Evolutionary conservation across 2,329 filamentous ascomycete genomes (phyloP).

Genomic region (Corniculantispora saksenae): DNA sequence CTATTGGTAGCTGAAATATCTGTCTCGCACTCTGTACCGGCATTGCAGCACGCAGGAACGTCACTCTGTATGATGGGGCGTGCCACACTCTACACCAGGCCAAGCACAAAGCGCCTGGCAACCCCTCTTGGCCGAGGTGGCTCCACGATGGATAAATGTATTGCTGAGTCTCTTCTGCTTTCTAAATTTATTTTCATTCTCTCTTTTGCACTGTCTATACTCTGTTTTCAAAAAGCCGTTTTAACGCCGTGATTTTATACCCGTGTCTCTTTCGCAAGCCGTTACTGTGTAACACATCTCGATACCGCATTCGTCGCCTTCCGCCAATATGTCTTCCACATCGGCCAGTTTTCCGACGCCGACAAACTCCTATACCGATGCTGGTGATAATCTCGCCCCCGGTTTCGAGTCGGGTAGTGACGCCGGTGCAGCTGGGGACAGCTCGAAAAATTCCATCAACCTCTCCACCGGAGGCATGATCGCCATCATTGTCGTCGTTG

Average conservation of each 20-base stretch:
- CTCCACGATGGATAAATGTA: slow-evolving; percentile 8
- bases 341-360: slow-evolving; percentile 7
- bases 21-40: not conserved
- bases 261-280: slow-evolving; percentile 16
- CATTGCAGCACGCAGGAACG: slow-evolving; percentile 16
- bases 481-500: slow-evolving; percentile 74
- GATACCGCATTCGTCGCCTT: slow-evolving; percentile 44
- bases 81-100: not conserved
- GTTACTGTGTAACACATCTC: slow-evolving; percentile 41
- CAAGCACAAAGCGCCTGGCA: not conserved
- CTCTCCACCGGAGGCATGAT: slow-evolving; percentile 70
- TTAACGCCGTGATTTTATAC: slow-evolving; percentile 2
- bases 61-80: slow-evolving; percentile 1
- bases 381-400: slow-evolving; percentile 37
- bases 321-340: slow-evolving; percentile 24
- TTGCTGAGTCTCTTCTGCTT: not conserved
- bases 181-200: not conserved
- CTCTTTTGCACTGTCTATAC: slow-evolving; percentile 1
- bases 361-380: slow-evolving; percentile 35
- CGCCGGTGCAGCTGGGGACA: slow-evolving; percentile 66
- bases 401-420: slow-evolving; percentile 48
- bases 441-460: slow-evolving; percentile 55
- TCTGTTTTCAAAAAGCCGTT: not conserved
- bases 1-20: not conserved
- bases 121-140: not conserved